These are phyloP conservation scores for Sporothrix pseudoabietina DNA, from an alignment of 2,329 filamentous ascomycete species.

Conservation along the genomic window DNA sequence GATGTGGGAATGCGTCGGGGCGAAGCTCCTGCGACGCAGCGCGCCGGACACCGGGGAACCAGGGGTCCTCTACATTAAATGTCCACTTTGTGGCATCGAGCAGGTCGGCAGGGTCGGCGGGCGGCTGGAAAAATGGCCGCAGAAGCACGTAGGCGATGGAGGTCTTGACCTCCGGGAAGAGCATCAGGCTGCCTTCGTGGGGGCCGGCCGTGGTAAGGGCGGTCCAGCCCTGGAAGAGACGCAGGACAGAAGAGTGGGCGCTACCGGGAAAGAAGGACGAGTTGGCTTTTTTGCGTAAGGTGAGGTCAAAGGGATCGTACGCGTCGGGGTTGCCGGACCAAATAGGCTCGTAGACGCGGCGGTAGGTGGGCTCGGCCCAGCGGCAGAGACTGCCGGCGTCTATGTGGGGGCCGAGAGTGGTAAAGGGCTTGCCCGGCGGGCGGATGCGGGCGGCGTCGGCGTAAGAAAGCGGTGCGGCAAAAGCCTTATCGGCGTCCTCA, in stretches of 20 bases:
- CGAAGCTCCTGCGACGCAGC: slow-evolving; percentile 44
- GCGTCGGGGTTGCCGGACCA: slow-evolving; percentile 44
- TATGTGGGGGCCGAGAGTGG: slow-evolving; percentile 49
- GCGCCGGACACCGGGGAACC: slow-evolving; percentile 46
- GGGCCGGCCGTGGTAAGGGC: slow-evolving; percentile 44
- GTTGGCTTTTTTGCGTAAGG: slow-evolving; percentile 42
- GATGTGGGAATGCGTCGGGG: slow-evolving; percentile 44
- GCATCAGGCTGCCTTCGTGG: slow-evolving; percentile 44
- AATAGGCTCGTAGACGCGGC: slow-evolving; percentile 43
- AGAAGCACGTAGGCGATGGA: slow-evolving; percentile 47
- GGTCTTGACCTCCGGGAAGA: slow-evolving; percentile 45
- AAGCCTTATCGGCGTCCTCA: slow-evolving; percentile 38
- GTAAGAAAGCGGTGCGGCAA: slow-evolving; percentile 45
- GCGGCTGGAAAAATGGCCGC: slow-evolving; percentile 47
- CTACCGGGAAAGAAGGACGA: slow-evolving; percentile 42
- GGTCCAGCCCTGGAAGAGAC: slow-evolving; percentile 49
- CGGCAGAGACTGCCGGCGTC: slow-evolving; percentile 49
- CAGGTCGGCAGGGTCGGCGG: slow-evolving; percentile 38
- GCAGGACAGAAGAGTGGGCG: slow-evolving; percentile 45
- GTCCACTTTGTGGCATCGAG: slow-evolving; percentile 46
- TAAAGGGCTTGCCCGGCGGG: slow-evolving; percentile 44
- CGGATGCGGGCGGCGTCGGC: slow-evolving; percentile 46
- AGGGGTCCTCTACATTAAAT: slow-evolving; percentile 39
- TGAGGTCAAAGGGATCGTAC: slow-evolving; percentile 46
- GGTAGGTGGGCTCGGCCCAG: slow-evolving; percentile 47